A percentile compares a stretch with the other conserved stretches of the same genome.
These are phyloP conservation scores for Fistulinella cinereoalba DNA, from an alignment of 1,284 basidiomycete genomes.

Conservation along the genomic window DNA sequence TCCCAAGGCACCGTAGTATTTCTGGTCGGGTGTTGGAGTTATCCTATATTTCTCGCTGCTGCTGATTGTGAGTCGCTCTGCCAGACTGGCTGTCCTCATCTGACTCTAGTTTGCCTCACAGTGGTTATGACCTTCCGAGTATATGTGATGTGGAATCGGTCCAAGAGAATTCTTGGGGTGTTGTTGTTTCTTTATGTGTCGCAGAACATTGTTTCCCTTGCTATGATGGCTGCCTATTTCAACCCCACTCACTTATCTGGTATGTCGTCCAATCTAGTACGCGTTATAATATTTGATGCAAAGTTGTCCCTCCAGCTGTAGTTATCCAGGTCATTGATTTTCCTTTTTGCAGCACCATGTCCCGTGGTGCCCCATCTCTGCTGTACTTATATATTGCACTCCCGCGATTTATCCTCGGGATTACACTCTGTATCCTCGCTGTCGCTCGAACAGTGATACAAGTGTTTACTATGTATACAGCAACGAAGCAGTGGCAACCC, in stretches of 20 bases:
- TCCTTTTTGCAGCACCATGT: not conserved
- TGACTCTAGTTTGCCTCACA: not conserved
- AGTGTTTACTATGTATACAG: no score
- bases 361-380: not conserved
- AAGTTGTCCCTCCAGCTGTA: not conserved
- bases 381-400: not conserved
- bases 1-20: not conserved
- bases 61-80: not conserved
- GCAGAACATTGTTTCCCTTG: not conserved
- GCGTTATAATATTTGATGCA: not conserved
- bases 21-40: not conserved
- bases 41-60: not conserved
- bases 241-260: not conserved
- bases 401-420: not conserved
- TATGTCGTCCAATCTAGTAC: not conserved
- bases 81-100: not conserved
- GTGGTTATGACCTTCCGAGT: not conserved
- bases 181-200: not conserved
- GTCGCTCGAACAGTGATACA: no score
- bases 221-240: not conserved
- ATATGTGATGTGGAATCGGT: not conserved
- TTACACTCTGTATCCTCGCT: no score
- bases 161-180: not conserved
- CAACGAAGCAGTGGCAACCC: no score
- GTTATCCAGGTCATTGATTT: not conserved